Percentiles rank a stretch among this genome's conserved stretches.
These are phyloP conservation scores for Penicillium corylophilum DNA, from an alignment of 2,329 filamentous ascomycete species.

Conservation along the genomic window DNA sequence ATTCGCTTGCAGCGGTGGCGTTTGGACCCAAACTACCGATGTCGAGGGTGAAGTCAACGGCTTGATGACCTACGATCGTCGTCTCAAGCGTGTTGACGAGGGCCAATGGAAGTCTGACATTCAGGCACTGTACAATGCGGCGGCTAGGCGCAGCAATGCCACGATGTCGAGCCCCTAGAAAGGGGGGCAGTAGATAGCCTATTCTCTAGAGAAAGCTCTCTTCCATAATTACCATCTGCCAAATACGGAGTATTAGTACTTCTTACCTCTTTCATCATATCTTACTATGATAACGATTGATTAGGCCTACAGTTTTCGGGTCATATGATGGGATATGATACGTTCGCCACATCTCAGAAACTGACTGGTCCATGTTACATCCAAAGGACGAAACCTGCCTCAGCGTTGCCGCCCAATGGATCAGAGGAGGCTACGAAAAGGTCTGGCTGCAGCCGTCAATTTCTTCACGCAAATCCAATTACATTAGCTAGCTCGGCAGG, in stretches of 20 bases:
- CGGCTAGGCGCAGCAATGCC: constrained; percentile 27
- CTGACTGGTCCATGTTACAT: neutral
- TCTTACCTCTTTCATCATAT: neutral
- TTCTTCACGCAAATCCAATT: constrained; percentile 12
- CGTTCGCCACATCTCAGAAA: neutral
- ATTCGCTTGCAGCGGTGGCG: constrained; percentile 64
- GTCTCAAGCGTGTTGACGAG: constrained; percentile 54
- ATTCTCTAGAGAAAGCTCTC: neutral
- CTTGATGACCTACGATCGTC: constrained; percentile 66
- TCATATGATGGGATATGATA: neutral
- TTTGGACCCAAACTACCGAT: constrained; percentile 74
- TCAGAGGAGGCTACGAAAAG: neutral
- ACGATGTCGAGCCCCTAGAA: neutral
- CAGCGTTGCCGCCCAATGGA: neutral
- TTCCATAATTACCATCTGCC: neutral
- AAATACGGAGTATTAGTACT: too few relatives aligned
- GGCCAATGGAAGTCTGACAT: constrained; percentile 63
- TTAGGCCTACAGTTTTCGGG: neutral
- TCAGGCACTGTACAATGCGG: constrained; percentile 58
- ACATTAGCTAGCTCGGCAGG: constrained; percentile 9
- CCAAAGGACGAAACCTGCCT: neutral
- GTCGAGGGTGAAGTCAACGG: constrained; percentile 75
- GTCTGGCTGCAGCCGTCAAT: constrained; percentile 10
- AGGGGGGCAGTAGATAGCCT: neutral
- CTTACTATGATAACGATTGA: neutral